Evolutionary conservation across 768 basidiomycete species (phyloP), one percentile per base, ranked within the genome.

Genomic region (Lepiota venenata): DNA sequence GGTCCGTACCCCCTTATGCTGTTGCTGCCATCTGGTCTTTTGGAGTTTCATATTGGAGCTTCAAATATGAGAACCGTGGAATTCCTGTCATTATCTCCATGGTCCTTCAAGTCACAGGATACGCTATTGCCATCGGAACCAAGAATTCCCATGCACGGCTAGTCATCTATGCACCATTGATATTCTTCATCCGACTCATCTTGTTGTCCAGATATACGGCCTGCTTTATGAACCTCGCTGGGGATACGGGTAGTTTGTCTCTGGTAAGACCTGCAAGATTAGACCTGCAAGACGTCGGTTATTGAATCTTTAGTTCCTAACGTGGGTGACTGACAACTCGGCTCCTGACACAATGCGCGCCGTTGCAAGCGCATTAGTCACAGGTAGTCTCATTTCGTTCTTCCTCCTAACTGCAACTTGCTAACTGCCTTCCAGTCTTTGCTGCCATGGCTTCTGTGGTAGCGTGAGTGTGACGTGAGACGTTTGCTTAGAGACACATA

Each of bases 281-380:
- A 9, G 38, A 22, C 18, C 32, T 8, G 12, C 1, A 0, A 3
- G 20, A 32, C 10, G 10, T 25, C 25, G 15, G 37, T 20, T 36
- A 18, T 15, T 15, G 2, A 27, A 2, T 9, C 8, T 38, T 12
- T 46, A 77, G 66, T 65, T 72, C 41, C 62, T 78, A 21, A 67
- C 74, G 4, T 79, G 78, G 78, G 76, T 65, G 14, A 73, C 74
- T n/a, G 76, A 78, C 54, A 80, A 80, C 54, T 73, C 77, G 2
- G 73, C 76, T 1, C 78, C 77, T 2, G 76, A 79, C 55, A 80
- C 78, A 8, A 70, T 79, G 52, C 66, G 73, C 43, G 77, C 76
- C 2, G 73, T 78, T 12, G 69, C 70, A 1, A 74, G 73, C 20
- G 77, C 74, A 3, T 61, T 75, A 8, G 71, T 80, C 44, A 71